Percentiles rank a stretch among this genome's conserved stretches.
phyloP scores from a whole-genome alignment of 2,329 filamentous ascomycete species.

The Fusarium redolens region DNA sequence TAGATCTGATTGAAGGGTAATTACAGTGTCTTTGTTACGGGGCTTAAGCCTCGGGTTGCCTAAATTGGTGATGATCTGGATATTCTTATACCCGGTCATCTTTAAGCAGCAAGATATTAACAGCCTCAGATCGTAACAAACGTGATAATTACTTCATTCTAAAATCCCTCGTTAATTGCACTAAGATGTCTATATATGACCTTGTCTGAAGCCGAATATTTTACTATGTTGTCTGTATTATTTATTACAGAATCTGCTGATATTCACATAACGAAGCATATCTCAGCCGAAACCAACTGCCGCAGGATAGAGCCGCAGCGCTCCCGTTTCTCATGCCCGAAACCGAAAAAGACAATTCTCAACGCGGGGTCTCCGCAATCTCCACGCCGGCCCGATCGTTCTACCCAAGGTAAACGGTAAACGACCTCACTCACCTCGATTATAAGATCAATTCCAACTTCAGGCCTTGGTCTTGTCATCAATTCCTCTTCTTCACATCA shows the following conservation, averaged over 20 bases:
- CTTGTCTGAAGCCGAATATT: accelerated
- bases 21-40: not conserved
- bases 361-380: conserved; percentile 39
- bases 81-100: conserved; percentile 9
- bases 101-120: accelerated
- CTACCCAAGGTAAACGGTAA: conserved; percentile 19
- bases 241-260: not conserved
- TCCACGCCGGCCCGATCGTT: conserved; percentile 27
- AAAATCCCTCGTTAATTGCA: not conserved
- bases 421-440: conserved; percentile 13
- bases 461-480: not conserved
- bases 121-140: not conserved
- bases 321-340: conserved; percentile 5
- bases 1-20: not conserved
- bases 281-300: conserved; percentile 35
- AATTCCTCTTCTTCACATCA: not conserved
- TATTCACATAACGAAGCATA: conserved; percentile 16
- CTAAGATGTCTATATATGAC: accelerated
- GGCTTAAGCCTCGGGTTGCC: conserved; percentile 30
- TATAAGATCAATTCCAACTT: conserved; percentile 19
- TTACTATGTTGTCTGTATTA: accelerated
- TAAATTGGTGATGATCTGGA: not conserved
- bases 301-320: conserved; percentile 2
- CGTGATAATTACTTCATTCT: too few relatives aligned
- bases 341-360: not conserved